Evolutionary conservation across 805 yeast genomes (phyloP), one percentile per base, ranked within the genome.

Genomic region (Saccharomycopsis selenospora): DNA sequence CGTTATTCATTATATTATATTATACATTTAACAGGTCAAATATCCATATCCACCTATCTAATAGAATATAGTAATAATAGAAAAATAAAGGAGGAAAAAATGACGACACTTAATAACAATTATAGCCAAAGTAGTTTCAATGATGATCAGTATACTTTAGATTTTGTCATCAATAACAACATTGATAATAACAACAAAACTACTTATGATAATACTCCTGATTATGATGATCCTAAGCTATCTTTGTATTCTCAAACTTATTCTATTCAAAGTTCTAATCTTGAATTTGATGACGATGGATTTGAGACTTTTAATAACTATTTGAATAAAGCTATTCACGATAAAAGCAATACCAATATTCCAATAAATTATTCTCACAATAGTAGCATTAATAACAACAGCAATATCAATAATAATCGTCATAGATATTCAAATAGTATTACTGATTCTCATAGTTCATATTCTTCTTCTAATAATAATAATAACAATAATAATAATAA

Each of bases 241-340:
- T 33, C 38, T 4, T 7, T 33, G 38, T 33, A 33, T 10, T 33
- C 38, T 7, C 38, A 33, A 20, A 33, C 18, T 20, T 14, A 33
- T 14, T 33, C 38, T 14, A 33, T 33, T 5, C 38, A 33, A 20
- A 33, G 38, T 33, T 33, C 38, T 20, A 33, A 20, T 33, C 17
- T 33, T 17, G 38, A 33, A 20, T 33, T 33, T 14, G 38, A 33
- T 33, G 38, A 33, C 38, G 38, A 33, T 33, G 38, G 38, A 6
- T 33, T 33, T 33, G 38, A 33, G 4, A 33, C n/a, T 20, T 33
- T 33, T 20, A 33, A 33, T 14, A 33, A 33, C 10, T 33, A 33
- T 10, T 33, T 33, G 38, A 33, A 33, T 20, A 33, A 33, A 6
- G 38, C 38, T 33, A 33, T 33, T 14, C 38, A 33, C 38, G 38